phyloP scores from a whole-genome alignment of 148 eudicot species.

The Camellia lanceoleosa region DNA sequence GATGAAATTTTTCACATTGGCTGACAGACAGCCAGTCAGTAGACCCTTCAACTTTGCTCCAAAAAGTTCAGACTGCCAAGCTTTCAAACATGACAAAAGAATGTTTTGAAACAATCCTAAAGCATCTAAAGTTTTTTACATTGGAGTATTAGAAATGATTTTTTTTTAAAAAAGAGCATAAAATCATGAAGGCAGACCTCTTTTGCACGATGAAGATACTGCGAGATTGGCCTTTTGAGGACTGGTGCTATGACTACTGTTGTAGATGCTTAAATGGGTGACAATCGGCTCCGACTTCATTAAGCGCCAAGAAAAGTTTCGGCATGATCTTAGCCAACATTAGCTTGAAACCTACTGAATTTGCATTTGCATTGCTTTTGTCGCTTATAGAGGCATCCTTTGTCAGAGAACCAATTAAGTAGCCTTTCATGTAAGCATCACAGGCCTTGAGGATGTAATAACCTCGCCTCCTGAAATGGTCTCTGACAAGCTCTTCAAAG shows the following conservation, averaged over 20 bases:
- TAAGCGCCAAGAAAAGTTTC: slow-evolving; percentile 57
- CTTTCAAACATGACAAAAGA: slow-evolving; percentile 17
- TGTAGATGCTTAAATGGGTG: slow-evolving; percentile 63
- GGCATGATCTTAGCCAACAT: slow-evolving; percentile 88
- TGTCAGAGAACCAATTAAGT: slow-evolving; percentile 71
- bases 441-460: slow-evolving; percentile 87
- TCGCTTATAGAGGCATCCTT: slow-evolving; percentile 71
- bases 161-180: neutral
- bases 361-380: slow-evolving; percentile 58
- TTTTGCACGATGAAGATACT: neutral
- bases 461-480: slow-evolving; percentile 80
- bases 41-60: slow-evolving; percentile 14
- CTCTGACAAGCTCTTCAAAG: slow-evolving; percentile 66
- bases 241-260: slow-evolving; percentile 34
- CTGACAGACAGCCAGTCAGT: neutral
- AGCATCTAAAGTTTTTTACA: slow-evolving; percentile 5
- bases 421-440: slow-evolving; percentile 94
- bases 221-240: neutral
- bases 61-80: slow-evolving; percentile 16
- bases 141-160: neutral
- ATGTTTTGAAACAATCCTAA: slow-evolving; percentile 9
- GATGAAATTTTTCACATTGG: neutral
- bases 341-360: slow-evolving; percentile 94
- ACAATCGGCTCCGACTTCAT: slow-evolving; percentile 73
- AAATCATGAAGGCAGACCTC: neutral